Evolutionary conservation across 2,329 filamentous ascomycete genomes (phyloP).

Genomic region (Pseudohalonectria lignicola): DNA sequence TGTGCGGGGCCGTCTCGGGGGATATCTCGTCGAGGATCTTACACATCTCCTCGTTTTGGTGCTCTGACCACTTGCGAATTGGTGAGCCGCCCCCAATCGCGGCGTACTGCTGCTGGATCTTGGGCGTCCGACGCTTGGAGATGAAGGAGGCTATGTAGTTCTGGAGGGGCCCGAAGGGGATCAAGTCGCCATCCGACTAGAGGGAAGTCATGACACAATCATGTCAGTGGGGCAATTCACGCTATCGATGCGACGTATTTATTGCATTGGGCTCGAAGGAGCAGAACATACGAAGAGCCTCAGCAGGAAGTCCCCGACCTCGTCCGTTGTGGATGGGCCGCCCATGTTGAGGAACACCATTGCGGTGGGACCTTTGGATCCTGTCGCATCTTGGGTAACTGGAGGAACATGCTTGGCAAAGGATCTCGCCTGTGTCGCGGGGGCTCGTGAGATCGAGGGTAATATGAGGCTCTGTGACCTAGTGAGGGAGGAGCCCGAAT

Average conservation of each 20-base stretch:
- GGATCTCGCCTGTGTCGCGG: conserved; percentile 17
- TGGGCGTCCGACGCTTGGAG: conserved; percentile 77
- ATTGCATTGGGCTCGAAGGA: background rate
- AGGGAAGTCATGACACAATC: background rate
- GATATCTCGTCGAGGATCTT: conserved; percentile 87
- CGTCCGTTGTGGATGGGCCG: conserved; percentile 75
- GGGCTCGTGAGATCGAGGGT: background rate
- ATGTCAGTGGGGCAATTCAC: no score
- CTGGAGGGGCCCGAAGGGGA: conserved; percentile 88
- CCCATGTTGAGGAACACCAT: conserved; percentile 99
- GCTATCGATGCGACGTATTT: no score
- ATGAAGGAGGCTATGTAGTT: conserved; percentile 84
- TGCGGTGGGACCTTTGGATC: conserved; percentile 71
- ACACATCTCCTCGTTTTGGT: conserved; percentile 92
- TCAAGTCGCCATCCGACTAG: conserved; percentile 84
- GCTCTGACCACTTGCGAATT: conserved; percentile 95
- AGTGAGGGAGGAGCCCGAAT: conserved; percentile 10
- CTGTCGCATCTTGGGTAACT: conserved; percentile 66
- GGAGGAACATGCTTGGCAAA: conserved; percentile 59
- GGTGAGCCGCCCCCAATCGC: conserved; percentile 96
- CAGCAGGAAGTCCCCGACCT: conserved; percentile 84
- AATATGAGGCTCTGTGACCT: conserved; percentile 16
- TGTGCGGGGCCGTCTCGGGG: conserved; percentile 90
- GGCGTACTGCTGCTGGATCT: conserved; percentile 92
- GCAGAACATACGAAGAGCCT: conserved; percentile 76